Conservation (phyloP, 495 filamentous ascomycete genomes). For the Talaromyces thailandensis region DNA sequence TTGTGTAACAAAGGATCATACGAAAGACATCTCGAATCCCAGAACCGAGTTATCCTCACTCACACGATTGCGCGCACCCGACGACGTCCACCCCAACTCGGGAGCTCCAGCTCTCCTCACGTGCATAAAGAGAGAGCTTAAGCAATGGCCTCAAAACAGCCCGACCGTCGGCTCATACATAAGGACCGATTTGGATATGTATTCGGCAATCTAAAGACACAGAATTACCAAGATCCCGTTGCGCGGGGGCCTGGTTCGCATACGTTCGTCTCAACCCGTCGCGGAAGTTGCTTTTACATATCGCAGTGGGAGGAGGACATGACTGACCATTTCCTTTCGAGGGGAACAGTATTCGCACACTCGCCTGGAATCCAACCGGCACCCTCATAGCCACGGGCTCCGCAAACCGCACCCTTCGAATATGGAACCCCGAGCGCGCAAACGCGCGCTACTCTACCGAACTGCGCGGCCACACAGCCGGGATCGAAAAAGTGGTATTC, state of each 20-base stretch:
- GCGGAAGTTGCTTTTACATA: not conserved
- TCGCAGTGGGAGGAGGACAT: not conserved
- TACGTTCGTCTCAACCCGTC: constrained; percentile 29
- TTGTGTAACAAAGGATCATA: not conserved
- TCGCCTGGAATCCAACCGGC: constrained; percentile 86
- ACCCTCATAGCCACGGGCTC: constrained; percentile 81
- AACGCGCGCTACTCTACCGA: constrained; percentile 77
- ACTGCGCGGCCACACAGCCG: constrained; percentile 66
- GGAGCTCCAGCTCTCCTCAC: not conserved
- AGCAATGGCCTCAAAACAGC: constrained; percentile 4
- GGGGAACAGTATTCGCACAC: constrained; percentile 48
- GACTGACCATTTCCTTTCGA: not conserved
- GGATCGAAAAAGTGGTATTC: constrained; percentile 81
- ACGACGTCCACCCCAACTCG: not conserved
- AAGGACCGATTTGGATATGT: constrained; percentile 54
- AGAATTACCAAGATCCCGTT: constrained; percentile 52
- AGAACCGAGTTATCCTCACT: not conserved
- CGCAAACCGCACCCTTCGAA: constrained; percentile 70
- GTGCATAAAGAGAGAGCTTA: not conserved
- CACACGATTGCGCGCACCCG: not conserved
- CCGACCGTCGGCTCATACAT: constrained; percentile 29
- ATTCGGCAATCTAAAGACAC: constrained; percentile 49
- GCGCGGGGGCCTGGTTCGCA: constrained; percentile 43
- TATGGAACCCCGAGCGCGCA: constrained; percentile 86
- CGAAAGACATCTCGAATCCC: not conserved